Evolutionary conservation across 2,329 filamentous ascomycete genomes (phyloP), one percentile per base, ranked within the genome.

Genomic region (Aspergillus carbonarius): DNA sequence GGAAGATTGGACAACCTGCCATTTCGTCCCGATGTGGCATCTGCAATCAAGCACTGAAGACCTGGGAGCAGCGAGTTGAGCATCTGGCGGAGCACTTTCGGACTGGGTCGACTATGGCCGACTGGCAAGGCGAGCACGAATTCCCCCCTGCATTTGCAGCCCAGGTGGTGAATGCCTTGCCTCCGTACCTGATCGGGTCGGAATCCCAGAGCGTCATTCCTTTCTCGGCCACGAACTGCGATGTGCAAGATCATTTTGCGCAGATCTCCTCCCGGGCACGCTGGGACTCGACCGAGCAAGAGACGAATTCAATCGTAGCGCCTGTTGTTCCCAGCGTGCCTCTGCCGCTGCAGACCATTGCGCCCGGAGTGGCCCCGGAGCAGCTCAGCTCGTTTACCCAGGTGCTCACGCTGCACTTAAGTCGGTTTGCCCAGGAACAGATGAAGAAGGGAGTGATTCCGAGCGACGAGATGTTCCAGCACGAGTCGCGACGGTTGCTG

Each of bases 71-170:
- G 55, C 74, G 82, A 5, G 69, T 76, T 3, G 81, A 83, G 49
- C 82, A 84, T 59, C 63, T 83, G 12, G 78, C 81, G 0, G 78
- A 78, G 37, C 81, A 84, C 60, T 84, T 83, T 70, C 78, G 79
- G 35, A 76, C 77, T 27, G 81, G 81, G 3, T 72, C 74, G 12
- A 74, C 74, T 20, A 84, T 84, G 81, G 75, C 73, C 32, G 72
- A 81, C 15, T 84, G 82, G 81, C 81, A 79, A 57, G 81, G 82
- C 4, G 83, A 81, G 60, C 73, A 81, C 56, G 82, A 79, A 1
- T 70, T 84, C 27, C 60, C 61, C 6, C 60, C 63, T 1, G 47
- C 18, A 0, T 59, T 68, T n/a, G 60, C 61, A 0, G 58, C 56
- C 1, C 55, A 65, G 17, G 58, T 68, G 1, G 63, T 37, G 3